Evolutionary conservation across 331 rosid species (phyloP).

Genomic region (Rosa hybrid): DNA sequence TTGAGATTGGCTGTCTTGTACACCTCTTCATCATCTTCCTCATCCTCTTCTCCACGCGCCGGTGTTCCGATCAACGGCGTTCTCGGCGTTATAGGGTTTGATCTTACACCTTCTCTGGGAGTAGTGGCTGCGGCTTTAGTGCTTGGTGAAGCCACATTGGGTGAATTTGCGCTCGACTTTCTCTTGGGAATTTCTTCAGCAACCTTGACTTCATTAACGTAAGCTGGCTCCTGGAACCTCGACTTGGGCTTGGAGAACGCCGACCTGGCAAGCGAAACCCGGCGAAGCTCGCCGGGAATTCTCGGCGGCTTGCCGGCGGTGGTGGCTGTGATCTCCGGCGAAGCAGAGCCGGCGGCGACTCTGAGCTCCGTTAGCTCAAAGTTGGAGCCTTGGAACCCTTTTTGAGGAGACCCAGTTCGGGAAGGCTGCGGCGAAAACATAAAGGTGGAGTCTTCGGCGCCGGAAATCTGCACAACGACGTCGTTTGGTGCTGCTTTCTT

Average conservation of each 20-base stretch:
- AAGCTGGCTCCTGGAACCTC: slow-evolving; percentile 59
- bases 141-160: slow-evolving; percentile 42
- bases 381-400: slow-evolving; percentile 24
- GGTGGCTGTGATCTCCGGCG: slow-evolving; percentile 29
- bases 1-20: slow-evolving; percentile 63
- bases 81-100: slow-evolving; percentile 52
- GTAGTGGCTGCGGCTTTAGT: slow-evolving; percentile 20
- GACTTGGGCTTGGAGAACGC: slow-evolving; percentile 64
- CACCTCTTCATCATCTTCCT: slow-evolving; percentile 73
- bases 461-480: slow-evolving; percentile 54
- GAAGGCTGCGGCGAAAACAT: slow-evolving; percentile 23
- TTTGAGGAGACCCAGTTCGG: slow-evolving; percentile 33
- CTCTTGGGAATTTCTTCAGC: slow-evolving; percentile 28
- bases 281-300: slow-evolving; percentile 26
- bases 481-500: slow-evolving; percentile 47
- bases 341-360: slow-evolving; percentile 21
- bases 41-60: slow-evolving; percentile 46
- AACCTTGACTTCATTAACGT: slow-evolving; percentile 27
- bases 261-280: slow-evolving; percentile 39
- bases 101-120: slow-evolving; percentile 33
- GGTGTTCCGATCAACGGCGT: slow-evolving; percentile 51
- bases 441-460: slow-evolving; percentile 27
- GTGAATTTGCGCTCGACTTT: slow-evolving; percentile 21
- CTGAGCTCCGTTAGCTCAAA: slow-evolving; percentile 35
- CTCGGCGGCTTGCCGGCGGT: slow-evolving; percentile 40